Evolutionary conservation across 495 filamentous ascomycete species (phyloP).

Genomic region (Pseudotulostoma volvatum): DNA sequence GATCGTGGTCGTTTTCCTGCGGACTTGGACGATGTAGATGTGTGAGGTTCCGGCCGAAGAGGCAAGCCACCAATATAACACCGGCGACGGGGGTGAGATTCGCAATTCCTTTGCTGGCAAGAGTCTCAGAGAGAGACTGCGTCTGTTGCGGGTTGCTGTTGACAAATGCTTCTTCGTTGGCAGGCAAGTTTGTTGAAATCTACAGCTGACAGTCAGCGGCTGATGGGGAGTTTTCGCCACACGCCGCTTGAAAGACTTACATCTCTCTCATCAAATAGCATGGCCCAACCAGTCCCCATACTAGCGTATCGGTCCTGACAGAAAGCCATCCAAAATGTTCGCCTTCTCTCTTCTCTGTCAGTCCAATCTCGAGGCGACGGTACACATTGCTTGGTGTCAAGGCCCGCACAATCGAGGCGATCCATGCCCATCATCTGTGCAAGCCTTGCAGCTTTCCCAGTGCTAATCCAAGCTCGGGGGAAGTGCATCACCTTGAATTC

Average conservation of each 20-base stretch:
- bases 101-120: conserved; percentile 51
- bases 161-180: conserved; percentile 74
- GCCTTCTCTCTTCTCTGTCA: conserved; percentile 74
- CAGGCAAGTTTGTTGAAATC: conserved; percentile 72
- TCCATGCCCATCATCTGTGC: conserved; percentile 89
- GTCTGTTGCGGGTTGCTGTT: conserved; percentile 58
- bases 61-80: conserved; percentile 64
- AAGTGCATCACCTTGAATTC: conserved; percentile 99
- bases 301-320: conserved; percentile 83
- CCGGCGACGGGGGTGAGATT: conserved; percentile 66
- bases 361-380: conserved; percentile 81
- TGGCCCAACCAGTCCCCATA: conserved; percentile 95
- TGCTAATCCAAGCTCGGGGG: conserved; percentile 86
- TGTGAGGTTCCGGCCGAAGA: conserved; percentile 87
- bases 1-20: conserved; percentile 70
- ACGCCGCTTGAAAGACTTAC: conserved; percentile 23
- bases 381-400: conserved; percentile 87
- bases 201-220: conserved; percentile 12
- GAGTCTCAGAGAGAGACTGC: conserved; percentile 49
- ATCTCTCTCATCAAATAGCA: conserved; percentile 84
- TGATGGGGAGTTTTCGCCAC: background rate
- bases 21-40: conserved; percentile 82
- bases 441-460: conserved; percentile 59
- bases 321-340: conserved; percentile 92
- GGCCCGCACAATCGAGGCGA: conserved; percentile 65